These are phyloP conservation scores for Pythium dissotocum DNA, from an alignment of 352 stramenopile genomes.

Conservation along the genomic window DNA sequence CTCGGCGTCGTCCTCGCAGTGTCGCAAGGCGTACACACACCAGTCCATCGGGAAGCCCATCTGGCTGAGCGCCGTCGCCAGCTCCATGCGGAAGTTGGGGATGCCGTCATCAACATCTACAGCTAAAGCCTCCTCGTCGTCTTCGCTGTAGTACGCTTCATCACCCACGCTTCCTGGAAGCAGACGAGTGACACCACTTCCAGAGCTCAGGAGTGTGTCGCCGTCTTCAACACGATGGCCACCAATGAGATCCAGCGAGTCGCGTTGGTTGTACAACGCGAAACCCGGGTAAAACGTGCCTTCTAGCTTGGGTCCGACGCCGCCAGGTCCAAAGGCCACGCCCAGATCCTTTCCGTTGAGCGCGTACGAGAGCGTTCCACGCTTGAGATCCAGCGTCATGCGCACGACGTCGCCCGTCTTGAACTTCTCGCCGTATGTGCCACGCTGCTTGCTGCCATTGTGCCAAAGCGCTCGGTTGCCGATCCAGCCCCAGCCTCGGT, in stretches of 20 bases:
- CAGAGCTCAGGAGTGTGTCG: slow-evolving; percentile 35
- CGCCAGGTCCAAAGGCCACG: slow-evolving; percentile 86
- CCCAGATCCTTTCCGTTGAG: slow-evolving; percentile 90
- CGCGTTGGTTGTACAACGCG: slow-evolving; percentile 87
- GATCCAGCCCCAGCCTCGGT: slow-evolving; percentile 90
- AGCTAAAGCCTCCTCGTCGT: slow-evolving; percentile 57
- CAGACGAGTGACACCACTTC: slow-evolving; percentile 24
- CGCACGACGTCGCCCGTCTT: slow-evolving; percentile 85
- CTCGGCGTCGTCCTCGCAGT: slow-evolving; percentile 85
- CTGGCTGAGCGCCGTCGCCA: slow-evolving; percentile 74
- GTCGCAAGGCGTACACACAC: slow-evolving; percentile 79
- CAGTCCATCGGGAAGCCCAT: slow-evolving; percentile 90
- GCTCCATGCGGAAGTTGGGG: slow-evolving; percentile 85
- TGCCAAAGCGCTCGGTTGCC: slow-evolving; percentile 90
- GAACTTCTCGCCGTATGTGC: slow-evolving; percentile 91
- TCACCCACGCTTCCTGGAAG: slow-evolving; percentile 43
- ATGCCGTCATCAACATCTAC: slow-evolving; percentile 56
- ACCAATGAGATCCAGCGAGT: slow-evolving; percentile 84
- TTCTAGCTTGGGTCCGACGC: slow-evolving; percentile 83
- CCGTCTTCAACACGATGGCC: slow-evolving; percentile 84
- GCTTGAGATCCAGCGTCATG: slow-evolving; percentile 81
- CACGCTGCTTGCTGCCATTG: slow-evolving; percentile 89
- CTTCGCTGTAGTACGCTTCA: slow-evolving; percentile 82
- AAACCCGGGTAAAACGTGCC: slow-evolving; percentile 87
- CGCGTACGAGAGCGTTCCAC: slow-evolving; percentile 83